Conservation (phyloP, 2,329 filamentous ascomycete genomes). For the Lachnum nothofagi region DNA sequence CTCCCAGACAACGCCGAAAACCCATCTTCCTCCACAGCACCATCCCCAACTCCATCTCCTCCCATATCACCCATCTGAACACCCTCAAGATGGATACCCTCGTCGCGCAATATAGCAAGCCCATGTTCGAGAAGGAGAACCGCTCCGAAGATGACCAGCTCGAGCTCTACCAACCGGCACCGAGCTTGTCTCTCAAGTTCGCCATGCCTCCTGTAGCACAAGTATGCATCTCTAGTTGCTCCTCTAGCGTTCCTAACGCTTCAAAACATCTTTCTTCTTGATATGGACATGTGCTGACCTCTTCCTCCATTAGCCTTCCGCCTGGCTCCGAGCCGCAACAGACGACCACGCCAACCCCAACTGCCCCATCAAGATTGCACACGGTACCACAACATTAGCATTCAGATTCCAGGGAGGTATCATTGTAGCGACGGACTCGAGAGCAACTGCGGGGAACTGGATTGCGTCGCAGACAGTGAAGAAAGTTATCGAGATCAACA, state of each 20-base stretch:
- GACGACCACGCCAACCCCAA: constrained; percentile 95
- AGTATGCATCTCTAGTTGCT: constrained; percentile 47
- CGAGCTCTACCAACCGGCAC: constrained; percentile 64
- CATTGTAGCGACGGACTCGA: constrained; percentile 95
- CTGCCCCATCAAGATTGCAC: constrained; percentile 98
- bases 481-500: constrained; percentile 99
- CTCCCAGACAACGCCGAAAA: constrained; percentile 27
- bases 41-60: constrained; percentile 9
- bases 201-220: constrained; percentile 88
- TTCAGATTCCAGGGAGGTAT: constrained; percentile 98
- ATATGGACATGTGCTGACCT: constrained; percentile 15
- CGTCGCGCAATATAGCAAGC: constrained; percentile 84
- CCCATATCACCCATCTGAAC: constrained; percentile 17
- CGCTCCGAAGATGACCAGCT: constrained; percentile 68
- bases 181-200: constrained; percentile 85
- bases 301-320: constrained; percentile 58
- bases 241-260: constrained; percentile 8
- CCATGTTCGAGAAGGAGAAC: constrained; percentile 66
- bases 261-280: constrained; percentile 1
- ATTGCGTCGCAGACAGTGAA: constrained; percentile 99
- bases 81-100: constrained; percentile 72
- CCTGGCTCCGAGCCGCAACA: constrained; percentile 93
- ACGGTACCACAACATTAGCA: constrained; percentile 95
- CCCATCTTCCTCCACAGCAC: constrained; percentile 10
- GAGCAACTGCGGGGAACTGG: constrained; percentile 97